Conservation (phyloP, 345 rosid species). For the Melastoma malabathricum region DNA sequence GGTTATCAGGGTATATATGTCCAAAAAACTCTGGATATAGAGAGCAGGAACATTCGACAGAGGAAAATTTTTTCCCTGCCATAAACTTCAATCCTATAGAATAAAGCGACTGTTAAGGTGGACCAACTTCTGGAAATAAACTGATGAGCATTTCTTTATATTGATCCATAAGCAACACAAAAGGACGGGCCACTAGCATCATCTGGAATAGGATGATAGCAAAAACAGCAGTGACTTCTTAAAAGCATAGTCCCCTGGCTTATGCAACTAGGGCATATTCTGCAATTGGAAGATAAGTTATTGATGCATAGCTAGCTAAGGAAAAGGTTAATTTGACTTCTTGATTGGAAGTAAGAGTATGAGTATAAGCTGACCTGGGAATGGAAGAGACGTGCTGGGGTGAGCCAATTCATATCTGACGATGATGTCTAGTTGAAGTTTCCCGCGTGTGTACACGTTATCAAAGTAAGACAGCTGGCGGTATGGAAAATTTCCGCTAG, state of each 20-base stretch:
- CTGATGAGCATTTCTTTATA: constrained; percentile 61
- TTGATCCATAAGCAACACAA: constrained; percentile 62
- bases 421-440: constrained; percentile 15
- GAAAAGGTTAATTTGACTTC: no score
- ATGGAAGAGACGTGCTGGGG: constrained; percentile 27
- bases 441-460: constrained; percentile 16
- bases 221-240: constrained; percentile 37
- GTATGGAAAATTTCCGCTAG: constrained; percentile 14
- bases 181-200: constrained; percentile 64
- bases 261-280: constrained; percentile 42
- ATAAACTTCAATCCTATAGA: constrained; percentile 40
- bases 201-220: constrained; percentile 49
- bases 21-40: constrained; percentile 82
- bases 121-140: constrained; percentile 75
- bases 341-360: constrained; percentile 1
- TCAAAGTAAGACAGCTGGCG: constrained; percentile 11
- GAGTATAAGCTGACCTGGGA: constrained; percentile 40
- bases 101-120: constrained; percentile 31
- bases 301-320: not conserved
- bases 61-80: constrained; percentile 85
- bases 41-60: constrained; percentile 63
- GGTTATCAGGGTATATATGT: constrained; percentile 74
- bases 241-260: constrained; percentile 74
- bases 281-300: constrained; percentile 19
- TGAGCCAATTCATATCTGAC: constrained; percentile 51